A percentile compares a stretch with the other conserved stretches of the same genome.
Evolutionary conservation across 2,329 filamentous ascomycete genomes (phyloP).

Genomic region (Colletotrichum gloeosporioides): DNA sequence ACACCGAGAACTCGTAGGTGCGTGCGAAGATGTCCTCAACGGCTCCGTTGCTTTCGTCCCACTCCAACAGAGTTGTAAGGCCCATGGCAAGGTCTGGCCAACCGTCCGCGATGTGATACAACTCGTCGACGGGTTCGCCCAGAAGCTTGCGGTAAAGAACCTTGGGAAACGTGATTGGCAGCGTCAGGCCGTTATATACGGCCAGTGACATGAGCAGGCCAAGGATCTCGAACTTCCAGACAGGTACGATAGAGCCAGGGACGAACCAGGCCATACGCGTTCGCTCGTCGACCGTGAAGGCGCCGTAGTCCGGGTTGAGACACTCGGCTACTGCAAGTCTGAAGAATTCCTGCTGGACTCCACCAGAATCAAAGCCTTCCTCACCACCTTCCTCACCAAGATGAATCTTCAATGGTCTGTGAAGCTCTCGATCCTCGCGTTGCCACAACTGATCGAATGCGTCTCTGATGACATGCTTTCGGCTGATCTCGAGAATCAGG

Average conservation of each 20-base stretch:
- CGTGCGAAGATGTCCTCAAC: slow-evolving; percentile 83
- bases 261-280: slow-evolving; percentile 89
- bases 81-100: slow-evolving; percentile 85
- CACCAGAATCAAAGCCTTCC: slow-evolving; percentile 90
- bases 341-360: slow-evolving; percentile 97
- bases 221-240: slow-evolving; percentile 90
- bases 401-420: slow-evolving; percentile 86
- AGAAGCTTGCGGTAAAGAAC: slow-evolving; percentile 85
- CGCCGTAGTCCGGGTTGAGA: slow-evolving; percentile 77
- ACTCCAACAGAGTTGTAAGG: slow-evolving; percentile 74
- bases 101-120: slow-evolving; percentile 82
- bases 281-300: slow-evolving; percentile 78
- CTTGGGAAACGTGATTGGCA: slow-evolving; percentile 87
- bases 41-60: slow-evolving; percentile 75
- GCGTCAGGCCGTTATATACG: slow-evolving; percentile 89
- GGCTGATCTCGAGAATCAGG: slow-evolving; percentile 71
- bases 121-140: slow-evolving; percentile 68
- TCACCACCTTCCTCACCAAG: slow-evolving; percentile 84
- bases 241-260: slow-evolving; percentile 78
- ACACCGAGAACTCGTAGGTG: slow-evolving; percentile 84
- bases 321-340: slow-evolving; percentile 81
- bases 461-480: slow-evolving; percentile 72
- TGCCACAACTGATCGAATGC: slow-evolving; percentile 90
- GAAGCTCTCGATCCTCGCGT: slow-evolving; percentile 79
- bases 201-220: slow-evolving; percentile 89